Conservation (phyloP, 495 filamentous ascomycete species). For the Trichoderma asperelloides region DNA sequence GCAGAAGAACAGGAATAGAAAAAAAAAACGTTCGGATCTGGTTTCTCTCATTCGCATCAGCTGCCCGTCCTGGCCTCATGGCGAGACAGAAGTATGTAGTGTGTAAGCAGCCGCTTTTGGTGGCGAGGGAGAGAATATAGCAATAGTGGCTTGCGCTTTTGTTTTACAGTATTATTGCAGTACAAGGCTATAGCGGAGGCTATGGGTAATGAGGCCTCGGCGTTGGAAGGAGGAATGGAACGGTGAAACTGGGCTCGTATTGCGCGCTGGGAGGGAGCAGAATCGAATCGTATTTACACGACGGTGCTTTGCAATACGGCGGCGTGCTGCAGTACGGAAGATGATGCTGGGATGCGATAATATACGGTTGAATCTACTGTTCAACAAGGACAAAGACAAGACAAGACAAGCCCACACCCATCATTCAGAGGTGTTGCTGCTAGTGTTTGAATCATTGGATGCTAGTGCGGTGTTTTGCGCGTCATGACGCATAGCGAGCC, state of each 20-base stretch:
- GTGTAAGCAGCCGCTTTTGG: neutral
- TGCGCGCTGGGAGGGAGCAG: neutral
- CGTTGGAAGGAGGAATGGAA: neutral
- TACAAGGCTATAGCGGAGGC: neutral
- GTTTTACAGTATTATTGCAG: neutral
- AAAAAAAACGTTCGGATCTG: no score
- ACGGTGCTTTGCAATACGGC: no score
- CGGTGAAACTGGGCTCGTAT: neutral
- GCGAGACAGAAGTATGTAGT: no score
- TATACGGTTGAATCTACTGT: no score
- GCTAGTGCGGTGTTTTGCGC: neutral
- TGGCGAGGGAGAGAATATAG: neutral
- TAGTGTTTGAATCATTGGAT: neutral
- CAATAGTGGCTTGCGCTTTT: neutral
- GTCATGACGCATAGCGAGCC: neutral
- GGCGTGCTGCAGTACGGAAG: no score
- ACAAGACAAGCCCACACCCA: neutral
- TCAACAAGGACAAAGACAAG: neutral
- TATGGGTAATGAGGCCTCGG: neutral
- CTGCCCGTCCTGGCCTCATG: no score
- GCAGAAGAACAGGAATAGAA: no score
- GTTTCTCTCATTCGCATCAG: no score
- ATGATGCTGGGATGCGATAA: no score
- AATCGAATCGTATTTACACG: no score
- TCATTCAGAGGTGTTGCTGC: neutral